Base-by-base conservation (phyloP, 495 filamentous ascomycete species). In the Aspergillus ostianus region DNA sequence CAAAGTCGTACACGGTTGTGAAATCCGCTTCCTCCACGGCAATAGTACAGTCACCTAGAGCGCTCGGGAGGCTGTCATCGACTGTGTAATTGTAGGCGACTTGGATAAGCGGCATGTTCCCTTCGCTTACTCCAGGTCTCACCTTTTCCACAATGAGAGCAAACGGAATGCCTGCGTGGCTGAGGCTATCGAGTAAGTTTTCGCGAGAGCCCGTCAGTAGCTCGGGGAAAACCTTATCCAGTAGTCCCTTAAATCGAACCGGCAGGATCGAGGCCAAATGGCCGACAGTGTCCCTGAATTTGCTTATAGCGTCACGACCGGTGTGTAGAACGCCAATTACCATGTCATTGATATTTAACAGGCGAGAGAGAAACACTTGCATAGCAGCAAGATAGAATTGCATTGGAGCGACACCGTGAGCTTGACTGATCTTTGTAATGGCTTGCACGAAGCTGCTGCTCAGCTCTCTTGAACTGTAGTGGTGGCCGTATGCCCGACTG, bases 241-340 rank as follows among this genome's bases (percentile, higher is more conserved):
- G 12, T 20, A 12, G 2, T 15, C 47, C 47, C 47, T 49, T 49
- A 6, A 49, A 49, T 20, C 1, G 47, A 20, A 49, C 6, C 10
- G 59, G 55, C 18, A 61, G 47, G 19, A 61, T 61, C 19, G 47
- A 47, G 36, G 50, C 49, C n/a, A 61, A 12, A 29, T 55, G 53
- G 27, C 59, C 53, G 27, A 61, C 32, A 2, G 59, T 61, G 21
- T 61, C 18, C 1, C 18, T 4, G 10, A 53, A 53, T 12, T 27
- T 19, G 18, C 30, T 53, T 17, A 19, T 36, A 2, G 51, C 8
- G 29, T 49, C 47, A 49, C 51, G 51, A 10, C 30, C 30, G 10
- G 23, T 36, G n/a, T 29, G n/a, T 4, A 53, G 5, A 19, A 53
- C 18, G 10, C 51, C 51, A 27, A 53, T 18, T n/a, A 21, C 21